Percentiles rank a stretch among this genome's conserved stretches.
Conservation (phyloP, 768 basidiomycete species). For the Cyathus striatus region DNA sequence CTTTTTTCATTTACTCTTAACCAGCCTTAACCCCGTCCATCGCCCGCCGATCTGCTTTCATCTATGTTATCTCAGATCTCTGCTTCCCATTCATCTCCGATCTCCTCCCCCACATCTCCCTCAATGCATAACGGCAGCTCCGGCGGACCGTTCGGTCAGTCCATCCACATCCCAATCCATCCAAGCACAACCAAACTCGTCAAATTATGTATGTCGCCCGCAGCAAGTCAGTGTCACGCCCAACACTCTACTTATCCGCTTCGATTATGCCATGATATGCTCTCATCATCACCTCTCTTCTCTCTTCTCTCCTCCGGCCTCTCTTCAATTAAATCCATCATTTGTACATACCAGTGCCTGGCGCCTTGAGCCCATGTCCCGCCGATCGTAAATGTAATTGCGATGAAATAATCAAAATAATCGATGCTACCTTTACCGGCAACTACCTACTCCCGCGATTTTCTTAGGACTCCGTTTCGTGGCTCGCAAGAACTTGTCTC, state of each 20-base stretch:
- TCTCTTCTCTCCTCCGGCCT: too few relatives aligned
- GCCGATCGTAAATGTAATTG: too few relatives aligned
- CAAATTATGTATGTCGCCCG: too few relatives aligned
- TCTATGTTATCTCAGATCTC: background rate
- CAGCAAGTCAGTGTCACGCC: background rate
- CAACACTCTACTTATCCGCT: background rate
- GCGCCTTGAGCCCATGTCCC: too few relatives aligned
- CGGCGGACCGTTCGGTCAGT: too few relatives aligned
- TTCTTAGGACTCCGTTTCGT: background rate
- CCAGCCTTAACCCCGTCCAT: background rate
- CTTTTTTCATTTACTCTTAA: slow-evolving; percentile 1
- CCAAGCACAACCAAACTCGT: background rate
- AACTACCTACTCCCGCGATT: background rate
- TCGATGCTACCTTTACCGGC: too few relatives aligned
- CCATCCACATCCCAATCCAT: background rate
- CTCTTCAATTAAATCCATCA: too few relatives aligned
- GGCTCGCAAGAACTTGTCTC: background rate
- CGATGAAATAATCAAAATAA: too few relatives aligned
- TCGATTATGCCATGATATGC: too few relatives aligned
- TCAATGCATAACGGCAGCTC: slow-evolving; percentile 1
- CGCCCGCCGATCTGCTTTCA: slow-evolving; percentile 1
- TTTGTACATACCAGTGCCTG: too few relatives aligned
- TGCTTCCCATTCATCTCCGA: slow-evolving; percentile 1
- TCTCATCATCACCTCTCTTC: too few relatives aligned
- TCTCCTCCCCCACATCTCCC: background rate